These are phyloP conservation scores for Pulveroboletus sp. DNA, from an alignment of 768 basidiomycete species.

Conservation along the genomic window DNA sequence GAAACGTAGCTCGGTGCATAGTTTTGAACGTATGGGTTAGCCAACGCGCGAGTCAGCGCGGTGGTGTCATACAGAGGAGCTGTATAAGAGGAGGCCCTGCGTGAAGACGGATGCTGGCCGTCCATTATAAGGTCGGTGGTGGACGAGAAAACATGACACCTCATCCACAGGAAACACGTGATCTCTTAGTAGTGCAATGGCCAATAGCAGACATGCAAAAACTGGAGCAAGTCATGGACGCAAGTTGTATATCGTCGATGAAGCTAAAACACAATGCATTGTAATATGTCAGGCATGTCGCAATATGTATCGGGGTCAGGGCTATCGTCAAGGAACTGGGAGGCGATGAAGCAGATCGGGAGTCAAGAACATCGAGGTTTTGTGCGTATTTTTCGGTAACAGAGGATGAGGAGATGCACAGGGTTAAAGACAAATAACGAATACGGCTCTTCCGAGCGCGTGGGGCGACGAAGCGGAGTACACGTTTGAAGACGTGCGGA, in stretches of 20 bases:
- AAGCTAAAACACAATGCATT: conserved; percentile 30
- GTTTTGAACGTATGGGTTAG: conserved; percentile 28
- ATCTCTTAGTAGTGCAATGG: conserved; percentile 3
- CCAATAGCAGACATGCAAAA: conserved; percentile 2
- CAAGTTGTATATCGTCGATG: conserved; percentile 25
- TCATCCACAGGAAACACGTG: conserved; percentile 16
- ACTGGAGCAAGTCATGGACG: conserved; percentile 13
- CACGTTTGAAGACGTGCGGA: conserved; percentile 9
- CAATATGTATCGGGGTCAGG: conserved; percentile 24
- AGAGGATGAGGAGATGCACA: conserved; percentile 19
- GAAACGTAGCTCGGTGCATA: conserved; percentile 33
- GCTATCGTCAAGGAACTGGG: conserved; percentile 15
- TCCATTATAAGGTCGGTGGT: conserved; percentile 1
- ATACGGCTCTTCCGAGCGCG: conserved; percentile 16
- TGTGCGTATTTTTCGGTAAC: conserved; percentile 23
- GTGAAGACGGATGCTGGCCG: conserved; percentile 10
- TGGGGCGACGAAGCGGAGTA: conserved; percentile 7
- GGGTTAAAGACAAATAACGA: conserved; percentile 21
- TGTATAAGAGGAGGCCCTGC: conserved; percentile 5
- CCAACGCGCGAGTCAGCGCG: conserved; percentile 22
- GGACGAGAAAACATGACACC: background rate
- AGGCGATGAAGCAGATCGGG: conserved; percentile 15
- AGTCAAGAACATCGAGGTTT: conserved; percentile 27
- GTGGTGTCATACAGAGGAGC: conserved; percentile 22
- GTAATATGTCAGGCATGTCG: conserved; percentile 30